These are phyloP conservation scores for Brettanomyces naardenensis DNA, from an alignment of 805 yeast species.

Conservation along the genomic window DNA sequence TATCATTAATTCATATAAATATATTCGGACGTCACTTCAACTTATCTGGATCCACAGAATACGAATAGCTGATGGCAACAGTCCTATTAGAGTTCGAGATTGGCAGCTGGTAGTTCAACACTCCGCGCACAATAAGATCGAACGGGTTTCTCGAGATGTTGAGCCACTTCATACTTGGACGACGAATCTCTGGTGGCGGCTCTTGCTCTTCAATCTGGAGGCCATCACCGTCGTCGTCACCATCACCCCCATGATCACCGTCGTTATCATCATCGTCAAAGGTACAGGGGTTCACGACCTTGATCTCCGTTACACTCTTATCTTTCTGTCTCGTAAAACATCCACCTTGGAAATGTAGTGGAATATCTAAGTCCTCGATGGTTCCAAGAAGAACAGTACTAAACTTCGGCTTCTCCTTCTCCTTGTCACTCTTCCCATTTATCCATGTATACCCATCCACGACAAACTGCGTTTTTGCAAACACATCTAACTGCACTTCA, in stretches of 20 bases:
- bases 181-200: slow-evolving; percentile 3
- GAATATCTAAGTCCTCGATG: slow-evolving; percentile 57
- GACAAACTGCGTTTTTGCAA: slow-evolving; percentile 62
- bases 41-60: slow-evolving; percentile 44
- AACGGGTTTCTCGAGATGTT: slow-evolving; percentile 71
- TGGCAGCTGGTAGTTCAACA: slow-evolving; percentile 69
- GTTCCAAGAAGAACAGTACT: slow-evolving; percentile 70
- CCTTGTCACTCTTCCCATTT: background rate
- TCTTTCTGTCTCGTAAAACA: slow-evolving; percentile 56
- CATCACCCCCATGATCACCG: slow-evolving; percentile 15
- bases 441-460: slow-evolving; percentile 6
- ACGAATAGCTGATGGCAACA: slow-evolving; percentile 52
- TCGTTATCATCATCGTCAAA: slow-evolving; percentile 18
- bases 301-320: slow-evolving; percentile 60
- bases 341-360: slow-evolving; percentile 70
- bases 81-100: slow-evolving; percentile 45
- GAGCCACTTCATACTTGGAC: slow-evolving; percentile 55
- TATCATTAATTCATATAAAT: too few species aligned
- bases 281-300: slow-evolving; percentile 64
- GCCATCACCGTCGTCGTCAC: slow-evolving; percentile 8
- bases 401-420: slow-evolving; percentile 2
- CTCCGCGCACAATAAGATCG: slow-evolving; percentile 78
- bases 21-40: too few species aligned
- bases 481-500: slow-evolving; percentile 72
- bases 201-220: background rate